Evolutionary conservation across 164 flowering plant genomes (phyloP).

Genomic region (Annona cherimola): DNA sequence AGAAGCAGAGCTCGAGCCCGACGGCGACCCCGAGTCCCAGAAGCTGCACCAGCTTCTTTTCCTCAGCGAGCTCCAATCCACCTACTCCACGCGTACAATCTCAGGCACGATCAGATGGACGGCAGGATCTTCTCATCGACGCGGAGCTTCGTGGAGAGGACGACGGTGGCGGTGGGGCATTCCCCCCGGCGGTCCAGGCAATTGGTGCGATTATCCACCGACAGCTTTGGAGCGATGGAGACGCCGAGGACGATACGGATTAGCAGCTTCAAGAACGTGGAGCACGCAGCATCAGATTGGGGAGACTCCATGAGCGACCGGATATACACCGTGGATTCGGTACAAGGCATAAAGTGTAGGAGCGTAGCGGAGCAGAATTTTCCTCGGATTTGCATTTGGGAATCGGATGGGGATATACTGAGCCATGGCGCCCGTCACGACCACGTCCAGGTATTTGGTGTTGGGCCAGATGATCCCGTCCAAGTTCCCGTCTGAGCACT

Average conservation of each 20-base stretch:
- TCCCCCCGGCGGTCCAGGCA: too few species aligned
- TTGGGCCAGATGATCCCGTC: slow-evolving; percentile 85
- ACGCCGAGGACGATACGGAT: slow-evolving; percentile 32
- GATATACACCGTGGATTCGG: slow-evolving; percentile 80
- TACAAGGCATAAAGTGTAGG: slow-evolving; percentile 35
- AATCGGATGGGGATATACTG: slow-evolving; percentile 72
- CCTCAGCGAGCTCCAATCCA: too few species aligned
- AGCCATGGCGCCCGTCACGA: slow-evolving; percentile 84
- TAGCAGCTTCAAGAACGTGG: slow-evolving; percentile 44
- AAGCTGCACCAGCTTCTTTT: too few species aligned
- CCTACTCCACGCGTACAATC: too few species aligned
- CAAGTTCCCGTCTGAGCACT: slow-evolving; percentile 52
- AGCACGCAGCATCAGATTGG: slow-evolving; percentile 49
- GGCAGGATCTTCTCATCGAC: too few species aligned
- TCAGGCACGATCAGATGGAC: too few species aligned
- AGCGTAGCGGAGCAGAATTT: slow-evolving; percentile 38
- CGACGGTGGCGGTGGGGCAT: too few species aligned
- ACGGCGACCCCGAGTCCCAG: too few species aligned
- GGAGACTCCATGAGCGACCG: slow-evolving; percentile 82
- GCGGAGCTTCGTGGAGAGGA: too few species aligned
- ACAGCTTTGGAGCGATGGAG: slow-evolving; percentile 18
- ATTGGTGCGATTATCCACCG: too few species aligned
- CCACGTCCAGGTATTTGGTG: slow-evolving; percentile 72
- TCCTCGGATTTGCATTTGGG: slow-evolving; percentile 85
- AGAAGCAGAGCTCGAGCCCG: too few species aligned